These are phyloP conservation scores for Scutellaria galericulata DNA, from an alignment of 257 asterid species.

Conservation along the genomic window DNA sequence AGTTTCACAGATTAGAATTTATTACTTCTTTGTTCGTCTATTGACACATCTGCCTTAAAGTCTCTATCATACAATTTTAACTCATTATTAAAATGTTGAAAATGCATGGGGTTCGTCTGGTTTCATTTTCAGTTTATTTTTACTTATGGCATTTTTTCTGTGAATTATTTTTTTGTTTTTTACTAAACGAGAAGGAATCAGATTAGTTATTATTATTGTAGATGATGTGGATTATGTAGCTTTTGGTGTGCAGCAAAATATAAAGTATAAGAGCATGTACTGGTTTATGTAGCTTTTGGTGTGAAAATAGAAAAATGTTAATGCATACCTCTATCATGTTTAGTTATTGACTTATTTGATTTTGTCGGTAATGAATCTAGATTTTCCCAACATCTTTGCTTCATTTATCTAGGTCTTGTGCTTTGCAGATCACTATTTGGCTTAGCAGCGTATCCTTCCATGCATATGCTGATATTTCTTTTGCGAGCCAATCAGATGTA, in stretches of 20 bases:
- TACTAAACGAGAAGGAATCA: not conserved
- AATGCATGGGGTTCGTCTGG: not conserved
- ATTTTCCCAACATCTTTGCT: not conserved
- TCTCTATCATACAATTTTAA: not conserved
- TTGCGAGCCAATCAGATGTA: slow-evolving; percentile 78
- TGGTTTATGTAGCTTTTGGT: too few species aligned
- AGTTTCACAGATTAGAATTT: slow-evolving; percentile 5
- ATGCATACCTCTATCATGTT: not conserved
- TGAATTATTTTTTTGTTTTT: not conserved
- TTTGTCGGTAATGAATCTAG: slow-evolving; percentile 5
- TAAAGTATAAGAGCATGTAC: not conserved
- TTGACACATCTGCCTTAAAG: slow-evolving; percentile 7
- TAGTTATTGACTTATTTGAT: not conserved
- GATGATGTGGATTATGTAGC: not conserved
- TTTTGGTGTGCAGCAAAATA: not conserved
- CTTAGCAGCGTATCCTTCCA: slow-evolving; percentile 82
- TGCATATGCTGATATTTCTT: slow-evolving; percentile 85
- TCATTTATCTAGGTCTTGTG: slow-evolving; percentile 34
- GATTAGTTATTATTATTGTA: not conserved
- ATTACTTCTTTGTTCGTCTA: not conserved
- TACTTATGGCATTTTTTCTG: not conserved
- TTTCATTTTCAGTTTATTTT: not conserved
- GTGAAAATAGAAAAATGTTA: slow-evolving; percentile 6
- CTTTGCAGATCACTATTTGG: slow-evolving; percentile 84
- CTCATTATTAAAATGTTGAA: not conserved